Percentiles rank a stretch among this genome's conserved stretches.
Conservation (phyloP, 2,329 filamentous ascomycete genomes). For the Hypoxylon sp. region DNA sequence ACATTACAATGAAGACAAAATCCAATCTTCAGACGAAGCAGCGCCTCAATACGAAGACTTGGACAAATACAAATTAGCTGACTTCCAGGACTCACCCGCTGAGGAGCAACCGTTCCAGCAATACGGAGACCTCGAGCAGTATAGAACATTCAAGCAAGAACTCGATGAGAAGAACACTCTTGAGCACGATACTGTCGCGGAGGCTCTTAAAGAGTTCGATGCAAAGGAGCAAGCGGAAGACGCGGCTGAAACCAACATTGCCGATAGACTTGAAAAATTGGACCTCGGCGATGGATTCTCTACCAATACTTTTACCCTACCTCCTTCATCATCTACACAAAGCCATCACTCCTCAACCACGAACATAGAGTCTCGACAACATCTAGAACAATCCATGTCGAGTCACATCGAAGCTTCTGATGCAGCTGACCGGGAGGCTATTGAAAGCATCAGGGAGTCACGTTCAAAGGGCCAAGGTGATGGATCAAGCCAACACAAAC, state of each 20-base stretch:
- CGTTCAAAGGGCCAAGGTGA: constrained; percentile 37
- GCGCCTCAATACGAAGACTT: constrained; percentile 50
- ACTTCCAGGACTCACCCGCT: constrained; percentile 39
- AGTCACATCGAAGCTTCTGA: constrained; percentile 44
- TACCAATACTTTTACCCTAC: not conserved
- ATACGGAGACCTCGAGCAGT: constrained; percentile 54
- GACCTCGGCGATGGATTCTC: constrained; percentile 26
- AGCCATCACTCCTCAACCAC: not conserved
- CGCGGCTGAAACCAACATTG: constrained; percentile 10
- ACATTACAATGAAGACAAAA: constrained; percentile 49
- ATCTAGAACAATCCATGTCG: constrained; percentile 46
- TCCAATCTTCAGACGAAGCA: constrained; percentile 28
- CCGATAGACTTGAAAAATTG: constrained; percentile 33
- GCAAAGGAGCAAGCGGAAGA: constrained; percentile 39
- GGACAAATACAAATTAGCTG: constrained; percentile 47
- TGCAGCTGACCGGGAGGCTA: constrained; percentile 43
- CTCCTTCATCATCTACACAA: not conserved
- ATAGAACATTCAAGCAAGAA: constrained; percentile 50
- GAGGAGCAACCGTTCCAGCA: constrained; percentile 43
- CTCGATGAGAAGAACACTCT: constrained; percentile 44
- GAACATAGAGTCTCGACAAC: constrained; percentile 36
- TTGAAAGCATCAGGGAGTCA: constrained; percentile 35
- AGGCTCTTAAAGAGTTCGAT: constrained; percentile 52
- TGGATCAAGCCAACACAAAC: constrained; percentile 28
- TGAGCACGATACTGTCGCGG: constrained; percentile 47